phyloP scores from a whole-genome alignment of 108 stramenopile species.

The Chaetoceros muelleri region DNA sequence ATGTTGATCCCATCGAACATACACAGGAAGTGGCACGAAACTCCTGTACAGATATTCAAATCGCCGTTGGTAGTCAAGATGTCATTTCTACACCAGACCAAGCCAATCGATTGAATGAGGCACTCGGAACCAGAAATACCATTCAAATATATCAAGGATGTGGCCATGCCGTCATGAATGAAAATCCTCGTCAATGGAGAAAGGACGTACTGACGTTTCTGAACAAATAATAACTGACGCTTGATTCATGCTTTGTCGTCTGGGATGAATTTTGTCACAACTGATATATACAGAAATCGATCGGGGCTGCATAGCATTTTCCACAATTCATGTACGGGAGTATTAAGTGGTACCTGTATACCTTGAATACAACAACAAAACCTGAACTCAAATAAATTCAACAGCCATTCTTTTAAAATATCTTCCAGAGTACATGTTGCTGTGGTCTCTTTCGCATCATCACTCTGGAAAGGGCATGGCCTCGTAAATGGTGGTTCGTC shows the following conservation, averaged over 20 bases:
- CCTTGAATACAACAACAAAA: constrained; percentile 52
- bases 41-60: background rate
- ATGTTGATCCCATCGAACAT: background rate
- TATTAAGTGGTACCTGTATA: constrained; percentile 36
- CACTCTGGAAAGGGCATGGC: constrained; percentile 14
- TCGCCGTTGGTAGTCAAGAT: background rate
- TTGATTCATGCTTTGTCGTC: too few species aligned
- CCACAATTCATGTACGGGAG: constrained; percentile 51
- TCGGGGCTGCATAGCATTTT: constrained; percentile 56
- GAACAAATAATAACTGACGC: background rate
- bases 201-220: background rate
- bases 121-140: background rate
- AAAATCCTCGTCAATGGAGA: background rate
- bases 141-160: background rate
- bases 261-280: too few species aligned
- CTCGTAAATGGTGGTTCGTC: constrained; percentile 45
- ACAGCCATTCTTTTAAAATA: constrained; percentile 28
- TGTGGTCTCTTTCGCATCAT: constrained; percentile 1
- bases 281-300: constrained; percentile 57
- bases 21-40: background rate
- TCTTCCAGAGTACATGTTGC: constrained; percentile 36
- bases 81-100: background rate
- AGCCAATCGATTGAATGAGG: background rate
- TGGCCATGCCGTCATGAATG: background rate
- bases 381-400: constrained; percentile 25